Evolutionary conservation across 257 asterid genomes (phyloP).

Genomic region (Knoxia roxburghii): DNA sequence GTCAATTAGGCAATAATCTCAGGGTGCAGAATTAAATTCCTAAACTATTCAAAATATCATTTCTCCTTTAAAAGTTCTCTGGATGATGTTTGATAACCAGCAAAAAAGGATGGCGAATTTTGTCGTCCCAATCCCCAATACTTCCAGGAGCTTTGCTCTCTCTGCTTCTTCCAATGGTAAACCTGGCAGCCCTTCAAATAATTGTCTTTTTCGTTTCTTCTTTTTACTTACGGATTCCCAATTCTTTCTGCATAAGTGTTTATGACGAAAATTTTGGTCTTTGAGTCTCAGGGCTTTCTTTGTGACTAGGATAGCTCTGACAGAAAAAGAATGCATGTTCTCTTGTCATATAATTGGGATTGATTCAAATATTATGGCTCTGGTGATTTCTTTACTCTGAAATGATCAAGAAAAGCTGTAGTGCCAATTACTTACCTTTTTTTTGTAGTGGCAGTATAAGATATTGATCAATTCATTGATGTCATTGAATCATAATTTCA

Average conservation of each 20-base stretch:
- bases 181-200: background rate
- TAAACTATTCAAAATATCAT: background rate
- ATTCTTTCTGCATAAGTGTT: background rate
- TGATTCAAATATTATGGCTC: background rate
- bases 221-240: background rate
- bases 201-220: background rate
- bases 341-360: background rate
- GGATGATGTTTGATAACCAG: slow-evolving; percentile 3
- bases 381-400: background rate
- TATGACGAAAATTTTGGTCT: background rate
- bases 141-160: slow-evolving; percentile 44
- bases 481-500: background rate
- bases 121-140: slow-evolving; percentile 41
- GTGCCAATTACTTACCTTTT: too few species aligned
- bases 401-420: background rate
- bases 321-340: background rate
- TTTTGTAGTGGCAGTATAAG: too few species aligned
- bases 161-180: slow-evolving; percentile 63
- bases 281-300: background rate
- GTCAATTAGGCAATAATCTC: background rate
- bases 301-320: background rate
- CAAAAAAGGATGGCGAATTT: slow-evolving; percentile 46
- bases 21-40: background rate
- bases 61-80: background rate
- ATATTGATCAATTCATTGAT: background rate